phyloP scores from a whole-genome alignment of 139 green algal species.

The Limnomonas spitsbergensis region DNA sequence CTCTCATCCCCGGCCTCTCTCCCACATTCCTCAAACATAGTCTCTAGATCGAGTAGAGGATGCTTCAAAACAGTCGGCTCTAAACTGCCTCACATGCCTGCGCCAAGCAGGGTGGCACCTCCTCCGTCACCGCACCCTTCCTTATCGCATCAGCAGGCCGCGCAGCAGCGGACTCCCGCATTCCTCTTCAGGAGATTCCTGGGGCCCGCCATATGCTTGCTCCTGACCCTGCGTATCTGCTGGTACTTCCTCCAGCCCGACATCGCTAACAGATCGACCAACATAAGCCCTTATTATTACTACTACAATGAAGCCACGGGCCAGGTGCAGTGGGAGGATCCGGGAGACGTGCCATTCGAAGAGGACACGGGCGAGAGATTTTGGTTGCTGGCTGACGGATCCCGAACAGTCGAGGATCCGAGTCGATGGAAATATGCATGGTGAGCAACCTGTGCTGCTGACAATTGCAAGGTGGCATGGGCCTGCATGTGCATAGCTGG shows the following conservation, averaged over 20 bases:
- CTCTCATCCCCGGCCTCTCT: no score
- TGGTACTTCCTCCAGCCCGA: background rate
- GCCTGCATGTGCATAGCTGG: no score
- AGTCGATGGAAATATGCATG: background rate
- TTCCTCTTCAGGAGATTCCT: background rate
- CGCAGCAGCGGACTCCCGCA: no score
- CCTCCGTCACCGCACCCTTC: no score
- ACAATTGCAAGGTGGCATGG: background rate
- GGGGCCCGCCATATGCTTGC: background rate
- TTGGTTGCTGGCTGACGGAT: background rate
- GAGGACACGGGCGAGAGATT: conserved; percentile 13
- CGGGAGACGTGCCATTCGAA: conserved; percentile 20
- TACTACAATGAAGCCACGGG: conserved; percentile 25
- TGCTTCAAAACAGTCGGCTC: no score
- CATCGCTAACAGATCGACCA: background rate
- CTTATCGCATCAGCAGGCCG: no score
- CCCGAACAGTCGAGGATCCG: background rate
- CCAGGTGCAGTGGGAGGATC: conserved; percentile 22
- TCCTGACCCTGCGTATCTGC: background rate
- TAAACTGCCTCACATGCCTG: no score
- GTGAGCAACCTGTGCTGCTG: background rate
- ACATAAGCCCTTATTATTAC: conserved; percentile 2
- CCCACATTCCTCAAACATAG: no score
- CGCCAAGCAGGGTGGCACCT: no score
- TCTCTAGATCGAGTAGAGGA: no score